A percentile compares a stretch with the other conserved stretches of the same genome.
These are phyloP conservation scores for Diaporthe citri DNA, from an alignment of 2,329 filamentous ascomycete species.

Conservation along the genomic window DNA sequence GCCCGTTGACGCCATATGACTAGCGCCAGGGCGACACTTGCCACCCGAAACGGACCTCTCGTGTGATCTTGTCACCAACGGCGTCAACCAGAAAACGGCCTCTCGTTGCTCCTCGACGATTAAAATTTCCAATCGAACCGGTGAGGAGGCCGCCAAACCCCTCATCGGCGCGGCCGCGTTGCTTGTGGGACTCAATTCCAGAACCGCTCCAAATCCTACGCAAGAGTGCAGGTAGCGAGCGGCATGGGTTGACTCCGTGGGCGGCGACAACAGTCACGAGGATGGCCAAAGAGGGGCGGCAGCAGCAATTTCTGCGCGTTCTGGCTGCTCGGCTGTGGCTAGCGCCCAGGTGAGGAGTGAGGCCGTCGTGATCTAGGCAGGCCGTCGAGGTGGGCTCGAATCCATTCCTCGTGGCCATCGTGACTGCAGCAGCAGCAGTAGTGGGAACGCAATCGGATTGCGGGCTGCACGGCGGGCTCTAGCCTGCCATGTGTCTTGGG, in stretches of 20 bases:
- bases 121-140: not conserved
- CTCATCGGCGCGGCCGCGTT: constrained; percentile 9
- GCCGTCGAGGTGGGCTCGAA: constrained; percentile 6
- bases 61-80: not conserved
- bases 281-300: constrained; percentile 21
- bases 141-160: not conserved
- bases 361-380: constrained; percentile 7
- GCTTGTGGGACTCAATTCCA: not conserved
- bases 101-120: not conserved
- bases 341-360: not conserved
- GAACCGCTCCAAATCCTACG: not conserved
- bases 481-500: constrained; percentile 17
- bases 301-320: not conserved
- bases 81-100: not conserved
- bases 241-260: not conserved
- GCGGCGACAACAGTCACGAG: not conserved
- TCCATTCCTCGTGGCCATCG: not conserved
- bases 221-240: not conserved
- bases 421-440: not conserved
- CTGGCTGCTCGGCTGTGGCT: constrained; percentile 19
- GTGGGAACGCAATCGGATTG: not conserved
- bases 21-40: not conserved
- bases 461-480: not conserved
- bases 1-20: not conserved
- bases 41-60: not conserved